Base-by-base conservation (phyloP, 2,329 filamentous ascomycete species). In the Penicillium brevicompactum region DNA sequence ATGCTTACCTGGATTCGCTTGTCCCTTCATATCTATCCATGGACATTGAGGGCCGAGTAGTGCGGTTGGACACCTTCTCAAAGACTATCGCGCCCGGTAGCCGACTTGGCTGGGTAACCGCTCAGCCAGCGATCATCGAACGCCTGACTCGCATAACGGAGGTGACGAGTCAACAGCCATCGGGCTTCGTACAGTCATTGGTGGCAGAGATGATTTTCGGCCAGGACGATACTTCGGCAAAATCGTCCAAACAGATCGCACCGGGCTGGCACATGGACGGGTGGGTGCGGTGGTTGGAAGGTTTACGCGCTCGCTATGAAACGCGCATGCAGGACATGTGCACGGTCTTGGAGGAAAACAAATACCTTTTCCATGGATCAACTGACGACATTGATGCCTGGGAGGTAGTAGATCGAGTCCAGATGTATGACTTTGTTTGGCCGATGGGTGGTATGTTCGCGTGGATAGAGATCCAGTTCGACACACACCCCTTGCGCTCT, bases 81-180 rank as follows among this genome's bases (percentile, higher is more conserved):
- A 97, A 97, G 77, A 95, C 91, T 0, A 84, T 96, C 16, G 92
- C 92, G 0, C 93, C 93, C 0, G 93, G 93, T 2, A 95, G 91
- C 69, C 87, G 93, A 30, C 78, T 97, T 1, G 93, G 93, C 40
- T 97, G 92, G 91, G 87, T 96, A 61, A 96, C 92, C 0, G 87
- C 89, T 0, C 89, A 95, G 67, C 91, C 92, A 1, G 85, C 78
- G 1, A 78, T 97, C 46, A 81, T 92, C 45, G 90, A 95, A 72
- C 85, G 89, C 6, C 77, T 94, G 27, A 70, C 81, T 14, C 87
- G 88, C 52, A 88, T 95, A 65, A 87, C 86, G 18, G 92, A 97
- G 73, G 82, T 84, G 0, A 83, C 83, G 16, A 96, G 92, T 0
- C 88, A 93, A 67, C 89, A 93, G 62, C 92, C 92, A 0, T 93